Percentiles rank a stretch among this genome's conserved stretches.
These are phyloP conservation scores for Smallanthus sonchifolius DNA, from an alignment of 129 eudicot species.

Conservation along the genomic window DNA sequence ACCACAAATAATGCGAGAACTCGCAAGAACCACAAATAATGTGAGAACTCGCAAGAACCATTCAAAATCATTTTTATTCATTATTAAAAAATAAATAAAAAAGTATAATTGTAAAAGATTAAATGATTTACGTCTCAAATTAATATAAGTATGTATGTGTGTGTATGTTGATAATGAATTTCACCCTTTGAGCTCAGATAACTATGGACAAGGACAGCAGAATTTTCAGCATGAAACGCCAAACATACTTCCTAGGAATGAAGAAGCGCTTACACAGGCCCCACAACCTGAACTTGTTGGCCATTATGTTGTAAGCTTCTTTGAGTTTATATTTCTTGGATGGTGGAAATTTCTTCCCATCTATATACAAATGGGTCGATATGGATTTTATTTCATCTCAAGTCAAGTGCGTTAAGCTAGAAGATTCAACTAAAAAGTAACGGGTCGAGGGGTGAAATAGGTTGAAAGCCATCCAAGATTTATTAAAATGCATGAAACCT, in stretches of 20 bases:
- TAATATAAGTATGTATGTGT: no score
- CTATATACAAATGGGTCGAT: slow-evolving; percentile 1
- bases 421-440: background rate
- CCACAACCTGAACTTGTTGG: slow-evolving; percentile 77
- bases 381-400: background rate
- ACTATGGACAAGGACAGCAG: slow-evolving; percentile 38
- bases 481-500: background rate
- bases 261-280: slow-evolving; percentile 43
- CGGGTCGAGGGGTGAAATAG: background rate
- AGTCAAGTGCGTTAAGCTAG: background rate
- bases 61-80: no score
- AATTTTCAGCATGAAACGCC: slow-evolving; percentile 39
- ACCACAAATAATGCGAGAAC: no score
- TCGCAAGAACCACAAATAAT: no score
- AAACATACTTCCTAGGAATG: slow-evolving; percentile 36
- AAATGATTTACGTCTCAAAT: no score
- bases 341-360: background rate
- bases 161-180: background rate
- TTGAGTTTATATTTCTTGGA: background rate
- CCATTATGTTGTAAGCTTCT: slow-evolving; percentile 65
- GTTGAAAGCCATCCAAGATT: background rate
- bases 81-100: no score
- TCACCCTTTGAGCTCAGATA: slow-evolving; percentile 35
- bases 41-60: no score
- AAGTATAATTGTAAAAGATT: no score